These are phyloP conservation scores for Coniochaeta prunicola DNA, from an alignment of 2,329 filamentous ascomycete species.

Conservation along the genomic window DNA sequence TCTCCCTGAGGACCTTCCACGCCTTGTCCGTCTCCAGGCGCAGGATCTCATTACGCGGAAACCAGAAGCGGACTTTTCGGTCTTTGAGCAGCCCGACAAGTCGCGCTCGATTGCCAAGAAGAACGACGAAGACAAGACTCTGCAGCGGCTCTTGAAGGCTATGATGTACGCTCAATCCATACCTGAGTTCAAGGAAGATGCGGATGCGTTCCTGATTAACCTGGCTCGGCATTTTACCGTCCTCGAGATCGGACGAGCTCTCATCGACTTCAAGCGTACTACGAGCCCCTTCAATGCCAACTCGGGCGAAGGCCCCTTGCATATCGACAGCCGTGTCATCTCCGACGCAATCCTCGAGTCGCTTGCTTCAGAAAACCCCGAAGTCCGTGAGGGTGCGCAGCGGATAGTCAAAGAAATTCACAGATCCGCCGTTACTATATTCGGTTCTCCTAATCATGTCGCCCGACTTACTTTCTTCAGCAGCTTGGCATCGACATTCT, in stretches of 20 bases:
- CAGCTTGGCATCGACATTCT: constrained; percentile 76
- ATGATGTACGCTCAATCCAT: constrained; percentile 80
- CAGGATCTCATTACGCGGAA: constrained; percentile 74
- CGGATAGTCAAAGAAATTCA: constrained; percentile 71
- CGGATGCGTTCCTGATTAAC: constrained; percentile 67
- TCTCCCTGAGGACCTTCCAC: constrained; percentile 81
- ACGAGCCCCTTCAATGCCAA: constrained; percentile 76
- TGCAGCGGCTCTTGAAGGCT: constrained; percentile 85
- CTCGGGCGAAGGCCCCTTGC: constrained; percentile 79
- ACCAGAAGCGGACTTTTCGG: constrained; percentile 60
- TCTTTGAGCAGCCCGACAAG: constrained; percentile 69
- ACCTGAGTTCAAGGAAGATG: constrained; percentile 70
- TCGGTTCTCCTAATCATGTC: constrained; percentile 66
- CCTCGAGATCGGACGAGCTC: constrained; percentile 78
- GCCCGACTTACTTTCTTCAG: constrained; percentile 77
- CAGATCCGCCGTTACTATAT: constrained; percentile 67
- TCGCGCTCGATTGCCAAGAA: constrained; percentile 84
- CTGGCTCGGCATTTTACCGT: constrained; percentile 86
- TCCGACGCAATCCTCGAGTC: constrained; percentile 88
- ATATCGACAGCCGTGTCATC: constrained; percentile 78
- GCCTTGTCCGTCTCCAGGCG: constrained; percentile 78
- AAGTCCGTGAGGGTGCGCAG: constrained; percentile 77
- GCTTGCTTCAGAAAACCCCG: constrained; percentile 73
- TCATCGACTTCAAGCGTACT: constrained; percentile 71
- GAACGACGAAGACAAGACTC: constrained; percentile 68